Base-by-base conservation (phyloP, 345 rosid genomes). In the Syzygium grande region DNA sequence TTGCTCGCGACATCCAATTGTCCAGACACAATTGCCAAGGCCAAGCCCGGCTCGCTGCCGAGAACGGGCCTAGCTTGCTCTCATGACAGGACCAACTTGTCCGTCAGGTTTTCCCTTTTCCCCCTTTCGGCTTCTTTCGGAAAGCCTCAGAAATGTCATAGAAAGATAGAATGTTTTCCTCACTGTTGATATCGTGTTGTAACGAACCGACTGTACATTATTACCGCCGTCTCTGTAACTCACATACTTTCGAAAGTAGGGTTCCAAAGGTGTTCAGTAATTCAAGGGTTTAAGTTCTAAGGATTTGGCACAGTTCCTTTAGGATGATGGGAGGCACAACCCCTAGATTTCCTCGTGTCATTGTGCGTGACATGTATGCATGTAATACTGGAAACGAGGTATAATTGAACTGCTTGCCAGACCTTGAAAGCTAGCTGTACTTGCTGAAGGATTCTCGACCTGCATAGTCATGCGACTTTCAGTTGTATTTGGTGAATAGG, bases 1-100 rank as follows among this genome's bases (percentile, higher is more conserved):
- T 91, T 56, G 91, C 97, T 4, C 95, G 96, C 85, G 98, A 97
- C 90, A 96, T 97, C 68, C 99, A 97, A 89, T 89, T 97, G 98
- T 86, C 95, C 78, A 94, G 97, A 92, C 95, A 95, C 84, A 88
- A 95, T 77, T 93, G 89, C 89, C 93, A 92, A 12, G 94, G 92
- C 84, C 92, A 96, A 87, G 92, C 96, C 84, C 95, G 97, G 80
- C 95, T 96, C 25, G 99, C 98, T 65, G 94, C 95, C 7, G 99
- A 91, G 89, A 93, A 91, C 88, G 89, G 87, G 9, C 88, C 51
- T 87, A 79, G 86, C 88, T 91, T 90, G 86, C 91, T 90, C 87
- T 89, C 90, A 59, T 91, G 93, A 91, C 91, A 34, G 23, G 12
- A 21, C 41, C 83, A 4, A 52, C 52, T 23, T 29, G 30, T 29